Percentiles rank a stretch among this genome's conserved stretches.
Conservation (phyloP, 148 eudicot species). For the Rhododendron ovatum region DNA sequence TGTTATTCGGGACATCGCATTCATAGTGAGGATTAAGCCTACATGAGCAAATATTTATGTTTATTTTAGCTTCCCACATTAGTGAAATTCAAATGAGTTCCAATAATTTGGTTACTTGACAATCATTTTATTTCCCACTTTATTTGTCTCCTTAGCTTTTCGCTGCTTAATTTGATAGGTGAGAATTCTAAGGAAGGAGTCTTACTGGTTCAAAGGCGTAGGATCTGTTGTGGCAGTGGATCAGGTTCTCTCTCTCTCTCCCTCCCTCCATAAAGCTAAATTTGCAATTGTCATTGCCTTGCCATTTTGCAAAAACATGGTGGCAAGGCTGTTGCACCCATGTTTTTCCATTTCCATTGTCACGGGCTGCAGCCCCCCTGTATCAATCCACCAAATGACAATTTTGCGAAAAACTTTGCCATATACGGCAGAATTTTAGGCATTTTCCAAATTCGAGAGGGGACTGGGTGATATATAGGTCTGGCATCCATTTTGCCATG, state of each 20-base stretch:
- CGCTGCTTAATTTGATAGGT: neutral
- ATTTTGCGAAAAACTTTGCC: neutral
- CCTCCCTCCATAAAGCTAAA: neutral
- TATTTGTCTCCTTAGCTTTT: neutral
- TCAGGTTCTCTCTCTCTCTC: conserved; percentile 3
- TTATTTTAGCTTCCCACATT: no score
- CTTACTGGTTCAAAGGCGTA: conserved; percentile 17
- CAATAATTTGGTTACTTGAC: no score
- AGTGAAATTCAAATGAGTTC: no score
- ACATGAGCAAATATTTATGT: no score
- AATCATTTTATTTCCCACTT: neutral
- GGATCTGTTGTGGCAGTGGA: conserved; percentile 16
- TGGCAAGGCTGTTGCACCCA: neutral
- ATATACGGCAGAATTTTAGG: neutral
- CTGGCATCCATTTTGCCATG: neutral
- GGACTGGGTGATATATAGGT: neutral
- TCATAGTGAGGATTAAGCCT: no score
- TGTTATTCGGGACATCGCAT: no score
- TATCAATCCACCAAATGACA: neutral
- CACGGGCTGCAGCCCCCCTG: no score
- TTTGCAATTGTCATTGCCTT: no score
- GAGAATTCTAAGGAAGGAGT: conserved; percentile 14
- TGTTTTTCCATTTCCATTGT: neutral
- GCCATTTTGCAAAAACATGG: no score
- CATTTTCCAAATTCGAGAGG: neutral